Evolutionary conservation across 306 rosid species (phyloP).

Genomic region (Erythrophleum fordii): DNA sequence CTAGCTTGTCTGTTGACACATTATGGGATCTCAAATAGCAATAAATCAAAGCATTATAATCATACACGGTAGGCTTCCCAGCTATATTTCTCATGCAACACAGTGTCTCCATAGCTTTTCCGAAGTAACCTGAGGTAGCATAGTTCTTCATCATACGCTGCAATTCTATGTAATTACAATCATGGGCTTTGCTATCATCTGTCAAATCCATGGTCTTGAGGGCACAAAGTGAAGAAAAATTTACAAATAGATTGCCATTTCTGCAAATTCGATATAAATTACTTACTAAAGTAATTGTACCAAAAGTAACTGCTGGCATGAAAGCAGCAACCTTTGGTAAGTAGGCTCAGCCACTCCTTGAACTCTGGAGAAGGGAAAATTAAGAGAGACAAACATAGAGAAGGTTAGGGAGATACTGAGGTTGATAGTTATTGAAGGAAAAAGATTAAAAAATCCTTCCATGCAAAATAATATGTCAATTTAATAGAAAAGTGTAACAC

Average conservation of each 20-base stretch:
- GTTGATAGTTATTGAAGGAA: not conserved
- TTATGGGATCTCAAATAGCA: constrained; percentile 45
- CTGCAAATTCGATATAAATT: constrained; percentile 26
- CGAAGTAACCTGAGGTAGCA: constrained; percentile 46
- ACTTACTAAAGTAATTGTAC: constrained; percentile 11
- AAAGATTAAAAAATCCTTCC: not conserved
- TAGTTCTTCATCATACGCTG: constrained; percentile 39
- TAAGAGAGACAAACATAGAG: not conserved
- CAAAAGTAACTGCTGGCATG: constrained; percentile 36
- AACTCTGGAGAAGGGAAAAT: constrained; percentile 1
- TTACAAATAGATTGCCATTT: constrained; percentile 7
- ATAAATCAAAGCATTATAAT: constrained; percentile 48
- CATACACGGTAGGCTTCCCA: constrained; percentile 52
- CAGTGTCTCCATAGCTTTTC: constrained; percentile 44
- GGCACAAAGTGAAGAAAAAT: constrained; percentile 43
- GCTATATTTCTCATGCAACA: constrained; percentile 39
- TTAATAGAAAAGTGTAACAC: not conserved
- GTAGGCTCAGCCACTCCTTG: not conserved
- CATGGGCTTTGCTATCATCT: constrained; percentile 23
- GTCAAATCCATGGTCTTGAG: constrained; percentile 23
- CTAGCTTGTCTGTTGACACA: constrained; percentile 33
- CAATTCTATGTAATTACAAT: constrained; percentile 37
- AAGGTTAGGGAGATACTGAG: not conserved
- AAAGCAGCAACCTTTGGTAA: not conserved
- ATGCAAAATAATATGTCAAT: not conserved